A percentile compares a stretch with the other conserved stretches of the same genome.
These are phyloP conservation scores for Obba rivulosa DNA, from an alignment of 768 basidiomycete genomes.

Conservation along the genomic window DNA sequence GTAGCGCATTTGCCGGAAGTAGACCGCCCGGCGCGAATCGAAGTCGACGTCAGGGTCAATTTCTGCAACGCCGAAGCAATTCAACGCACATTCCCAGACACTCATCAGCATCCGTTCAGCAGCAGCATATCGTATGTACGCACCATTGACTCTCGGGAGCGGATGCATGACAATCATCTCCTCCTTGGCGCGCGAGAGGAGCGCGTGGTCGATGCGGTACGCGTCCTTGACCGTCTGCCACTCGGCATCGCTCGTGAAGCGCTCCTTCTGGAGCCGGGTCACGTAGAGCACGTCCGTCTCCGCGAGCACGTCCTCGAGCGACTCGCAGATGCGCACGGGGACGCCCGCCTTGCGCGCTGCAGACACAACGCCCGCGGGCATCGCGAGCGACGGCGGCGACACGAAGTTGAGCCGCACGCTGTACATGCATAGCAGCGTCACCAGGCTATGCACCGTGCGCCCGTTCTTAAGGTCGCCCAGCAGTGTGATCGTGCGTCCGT, in stretches of 20 bases:
- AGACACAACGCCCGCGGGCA: conserved; percentile 83
- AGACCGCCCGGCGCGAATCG: conserved; percentile 87
- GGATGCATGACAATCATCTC: conserved; percentile 99
- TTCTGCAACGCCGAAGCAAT: conserved; percentile 47
- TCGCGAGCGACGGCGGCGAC: conserved; percentile 76
- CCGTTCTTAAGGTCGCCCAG: conserved; percentile 98
- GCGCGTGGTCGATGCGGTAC: conserved; percentile 90
- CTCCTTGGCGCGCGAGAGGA: conserved; percentile 88
- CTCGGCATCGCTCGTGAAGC: conserved; percentile 75
- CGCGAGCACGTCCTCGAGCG: conserved; percentile 85
- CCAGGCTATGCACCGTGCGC: conserved; percentile 93
- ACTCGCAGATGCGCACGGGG: conserved; percentile 72
- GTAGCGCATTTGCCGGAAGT: conserved; percentile 98
- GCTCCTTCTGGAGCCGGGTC: conserved; percentile 93
- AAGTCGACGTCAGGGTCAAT: conserved; percentile 99
- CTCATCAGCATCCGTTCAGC: not conserved
- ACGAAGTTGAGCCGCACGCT: conserved; percentile 95
- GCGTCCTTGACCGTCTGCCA: conserved; percentile 90
- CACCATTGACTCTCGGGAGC: conserved; percentile 87
- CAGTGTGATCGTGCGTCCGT: conserved; percentile 87
- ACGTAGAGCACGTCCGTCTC: conserved; percentile 97
- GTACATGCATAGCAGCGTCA: conserved; percentile 88
- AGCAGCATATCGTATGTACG: conserved; percentile 14
- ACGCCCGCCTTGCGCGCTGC: conserved; percentile 83
- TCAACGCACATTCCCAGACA: not conserved